phyloP scores from a whole-genome alignment of 225 moss, liverwort and hornwort species.

The Straminergon stramineum region DNA sequence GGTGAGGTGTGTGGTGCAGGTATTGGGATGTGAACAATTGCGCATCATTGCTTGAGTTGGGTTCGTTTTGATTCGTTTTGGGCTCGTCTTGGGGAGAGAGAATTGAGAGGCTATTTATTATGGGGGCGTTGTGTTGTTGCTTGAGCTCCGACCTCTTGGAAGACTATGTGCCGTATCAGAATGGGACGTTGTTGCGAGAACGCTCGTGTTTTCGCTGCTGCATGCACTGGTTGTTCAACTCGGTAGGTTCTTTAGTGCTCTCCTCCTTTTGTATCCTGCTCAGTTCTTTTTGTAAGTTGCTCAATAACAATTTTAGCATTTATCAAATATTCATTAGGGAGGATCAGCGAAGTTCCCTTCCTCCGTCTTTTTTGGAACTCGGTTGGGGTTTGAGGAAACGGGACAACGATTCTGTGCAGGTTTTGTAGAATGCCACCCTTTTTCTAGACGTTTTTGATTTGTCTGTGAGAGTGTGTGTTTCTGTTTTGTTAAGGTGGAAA shows the following conservation, averaged over 20 bases:
- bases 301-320: not conserved
- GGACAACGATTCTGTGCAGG: not conserved
- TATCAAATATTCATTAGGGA: not conserved
- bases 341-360: not conserved
- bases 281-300: not conserved
- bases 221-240: constrained; percentile 69
- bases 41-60: not conserved
- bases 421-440: not conserved
- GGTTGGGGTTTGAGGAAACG: not conserved
- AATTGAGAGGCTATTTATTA: not conserved
- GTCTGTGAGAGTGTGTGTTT: not conserved
- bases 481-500: not conserved
- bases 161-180: constrained; percentile 71
- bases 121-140: constrained; percentile 77
- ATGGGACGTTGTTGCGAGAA: constrained; percentile 58
- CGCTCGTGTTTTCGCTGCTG: constrained; percentile 82
- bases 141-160: constrained; percentile 71
- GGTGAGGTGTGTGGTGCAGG: not conserved
- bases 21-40: not conserved
- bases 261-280: not conserved
- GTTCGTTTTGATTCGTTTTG: not conserved
- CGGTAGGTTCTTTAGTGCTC: constrained; percentile 14
- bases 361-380: not conserved
- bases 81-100: not conserved
- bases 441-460: not conserved